Percentiles rank a stretch among this genome's conserved stretches.
Evolutionary conservation across 768 basidiomycete genomes (phyloP).

Genomic region (Clathrus columnatus): DNA sequence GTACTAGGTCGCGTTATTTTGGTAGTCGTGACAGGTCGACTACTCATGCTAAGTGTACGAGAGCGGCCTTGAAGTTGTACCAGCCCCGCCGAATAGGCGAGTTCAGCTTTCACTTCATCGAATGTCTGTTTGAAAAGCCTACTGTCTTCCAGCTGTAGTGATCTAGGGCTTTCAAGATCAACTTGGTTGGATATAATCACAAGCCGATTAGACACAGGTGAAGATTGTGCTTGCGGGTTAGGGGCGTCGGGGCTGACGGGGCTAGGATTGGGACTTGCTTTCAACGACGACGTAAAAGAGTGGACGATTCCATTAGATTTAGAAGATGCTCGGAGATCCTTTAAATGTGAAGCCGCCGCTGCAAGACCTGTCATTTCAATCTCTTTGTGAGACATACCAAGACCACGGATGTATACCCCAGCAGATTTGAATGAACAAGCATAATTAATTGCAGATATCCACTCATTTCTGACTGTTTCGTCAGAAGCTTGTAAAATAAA

Average conservation of each 20-base stretch:
- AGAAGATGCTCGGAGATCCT: conserved; percentile 44
- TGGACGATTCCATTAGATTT: background rate
- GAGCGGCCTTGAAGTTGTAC: conserved; percentile 5
- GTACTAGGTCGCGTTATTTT: conserved; percentile 12
- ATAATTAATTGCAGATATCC: conserved; percentile 91
- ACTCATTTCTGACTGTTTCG: conserved; percentile 72
- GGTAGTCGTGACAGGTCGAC: conserved; percentile 18
- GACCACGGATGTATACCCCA: conserved; percentile 71
- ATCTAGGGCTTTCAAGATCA: conserved; percentile 6
- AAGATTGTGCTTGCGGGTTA: conserved; percentile 32
- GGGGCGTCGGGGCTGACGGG: conserved; percentile 38
- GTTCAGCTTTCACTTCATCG: conserved; percentile 77
- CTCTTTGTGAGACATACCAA: conserved; percentile 58
- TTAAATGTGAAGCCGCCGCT: conserved; percentile 76
- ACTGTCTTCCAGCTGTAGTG: conserved; percentile 19
- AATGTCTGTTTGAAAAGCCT: conserved; percentile 76
- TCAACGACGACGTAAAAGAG: background rate
- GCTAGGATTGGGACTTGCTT: conserved; percentile 16
- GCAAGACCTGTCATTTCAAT: conserved; percentile 76
- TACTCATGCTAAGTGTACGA: conserved; percentile 13
- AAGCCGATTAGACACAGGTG: conserved; percentile 15
- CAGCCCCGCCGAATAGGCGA: conserved; percentile 40
- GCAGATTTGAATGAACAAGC: conserved; percentile 85
- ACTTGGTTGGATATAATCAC: background rate
- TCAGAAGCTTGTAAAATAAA: conserved; percentile 67